Base-by-base conservation (phyloP, 2,329 filamentous ascomycete genomes). In the Colletotrichum incanum region DNA sequence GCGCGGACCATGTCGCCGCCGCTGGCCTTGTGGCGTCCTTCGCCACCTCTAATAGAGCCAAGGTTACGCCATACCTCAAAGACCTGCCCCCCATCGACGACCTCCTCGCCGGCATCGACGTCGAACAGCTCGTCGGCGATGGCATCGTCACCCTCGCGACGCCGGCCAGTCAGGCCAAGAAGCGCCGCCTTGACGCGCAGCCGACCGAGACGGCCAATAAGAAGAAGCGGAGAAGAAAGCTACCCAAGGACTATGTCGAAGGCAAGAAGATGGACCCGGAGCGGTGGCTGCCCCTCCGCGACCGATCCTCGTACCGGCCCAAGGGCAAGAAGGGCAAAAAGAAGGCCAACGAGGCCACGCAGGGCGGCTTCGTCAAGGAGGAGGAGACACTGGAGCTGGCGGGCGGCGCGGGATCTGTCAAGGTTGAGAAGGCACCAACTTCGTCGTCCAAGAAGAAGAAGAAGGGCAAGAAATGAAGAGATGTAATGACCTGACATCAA, bases 271-370 rank as follows among this genome's bases (percentile, higher is more conserved):
- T 94, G 43, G 96, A 99, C 81, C 92, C 94, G 0, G 96, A 99
- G 83, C 89, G 96, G 74, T 99, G 96, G 96, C 84, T 99, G 72
- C 96, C 96, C 16, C 86, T 98, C 78, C 91, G 93, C 64, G 96
- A 99, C 80, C 89, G 96, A 69, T 96, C 93, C 76, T 93, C 91
- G 50, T 99, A 98, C 83, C 87, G 93, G 59, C 95, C 95, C 9
- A 98, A 96, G 85, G 95, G 95, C 7, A 95, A 93, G 86, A 97
- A 98, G 87, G 94, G 94, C 67, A 96, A 94, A 87, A 93, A 95
- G 88, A 93, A 93, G 84, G 92, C 91, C 5, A 86, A 88, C 73
- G 93, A 94, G 76, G 85, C 92, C 50, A 98, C 94, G 11, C 96
- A 98, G 81, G 96, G 96, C 73, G 96, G 95, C 60, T 84, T 92